phyloP scores from a whole-genome alignment of 1,284 basidiomycete species.

The Pisolithus thermaeus region DNA sequence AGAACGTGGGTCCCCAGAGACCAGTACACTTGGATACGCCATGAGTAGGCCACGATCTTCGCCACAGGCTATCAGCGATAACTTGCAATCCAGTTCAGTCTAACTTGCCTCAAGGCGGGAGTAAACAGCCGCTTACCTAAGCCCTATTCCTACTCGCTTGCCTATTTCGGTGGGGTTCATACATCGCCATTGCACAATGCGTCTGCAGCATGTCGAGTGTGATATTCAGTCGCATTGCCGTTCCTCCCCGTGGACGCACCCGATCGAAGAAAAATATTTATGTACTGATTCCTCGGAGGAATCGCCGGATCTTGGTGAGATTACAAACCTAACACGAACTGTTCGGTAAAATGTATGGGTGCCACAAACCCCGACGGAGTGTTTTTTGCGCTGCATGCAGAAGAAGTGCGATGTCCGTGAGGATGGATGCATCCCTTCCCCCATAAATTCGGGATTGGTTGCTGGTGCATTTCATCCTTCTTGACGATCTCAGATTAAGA shows the following conservation, averaged over 20 bases:
- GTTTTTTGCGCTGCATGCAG: neutral
- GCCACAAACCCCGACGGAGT: neutral
- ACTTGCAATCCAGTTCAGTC: slow-evolving; percentile 10
- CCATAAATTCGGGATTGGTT: neutral
- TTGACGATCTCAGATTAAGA: slow-evolving; percentile 6
- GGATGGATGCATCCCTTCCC: neutral
- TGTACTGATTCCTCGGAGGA: neutral
- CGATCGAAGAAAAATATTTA: neutral
- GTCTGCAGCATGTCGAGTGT: neutral
- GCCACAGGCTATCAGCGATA: neutral
- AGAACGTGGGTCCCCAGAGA: slow-evolving; percentile 1
- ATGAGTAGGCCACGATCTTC: slow-evolving; percentile 16
- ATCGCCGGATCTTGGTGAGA: neutral
- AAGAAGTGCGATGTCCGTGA: neutral
- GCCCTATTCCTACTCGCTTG: slow-evolving; percentile 21
- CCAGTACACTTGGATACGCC: slow-evolving; percentile 8
- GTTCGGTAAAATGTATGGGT: neutral
- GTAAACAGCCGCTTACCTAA: slow-evolving; percentile 13
- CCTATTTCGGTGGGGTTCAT: slow-evolving; percentile 21
- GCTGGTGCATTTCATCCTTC: neutral
- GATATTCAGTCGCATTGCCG: neutral
- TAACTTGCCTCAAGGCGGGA: slow-evolving; percentile 7
- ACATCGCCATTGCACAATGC: slow-evolving; percentile 6
- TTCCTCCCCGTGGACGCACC: neutral
- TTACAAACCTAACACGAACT: neutral